Percentiles rank a stretch among this genome's conserved stretches.
These are phyloP conservation scores for Mycena leptocephala DNA, from an alignment of 768 basidiomycete genomes.

Conservation along the genomic window DNA sequence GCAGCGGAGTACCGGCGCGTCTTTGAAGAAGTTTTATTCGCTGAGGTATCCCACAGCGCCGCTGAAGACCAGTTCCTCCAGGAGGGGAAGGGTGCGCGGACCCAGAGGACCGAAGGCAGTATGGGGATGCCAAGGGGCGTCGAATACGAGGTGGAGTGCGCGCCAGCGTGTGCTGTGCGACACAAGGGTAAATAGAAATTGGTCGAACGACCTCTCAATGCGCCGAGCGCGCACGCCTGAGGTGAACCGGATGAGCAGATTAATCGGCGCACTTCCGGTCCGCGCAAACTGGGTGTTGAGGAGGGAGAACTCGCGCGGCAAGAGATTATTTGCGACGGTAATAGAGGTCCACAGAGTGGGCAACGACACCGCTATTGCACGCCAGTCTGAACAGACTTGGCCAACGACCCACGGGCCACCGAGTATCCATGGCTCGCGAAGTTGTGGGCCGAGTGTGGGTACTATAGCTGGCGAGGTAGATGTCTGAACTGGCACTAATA, in stretches of 20 bases:
- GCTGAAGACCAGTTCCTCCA: background rate
- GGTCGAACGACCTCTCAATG: background rate
- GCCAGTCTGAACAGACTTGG: background rate
- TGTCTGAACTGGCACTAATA: background rate
- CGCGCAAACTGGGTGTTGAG: slow-evolving; percentile 1
- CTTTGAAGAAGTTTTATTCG: background rate
- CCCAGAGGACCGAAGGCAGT: background rate
- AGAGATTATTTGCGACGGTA: background rate
- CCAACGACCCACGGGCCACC: background rate
- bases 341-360: slow-evolving; percentile 3
- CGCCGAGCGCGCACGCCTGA: no score
- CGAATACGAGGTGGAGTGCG: background rate
- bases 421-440: background rate
- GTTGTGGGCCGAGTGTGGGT: background rate
- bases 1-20: background rate
- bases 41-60: background rate
- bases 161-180: background rate
- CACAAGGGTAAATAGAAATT: background rate
- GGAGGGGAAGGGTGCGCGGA: background rate
- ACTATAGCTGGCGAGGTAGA: background rate
- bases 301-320: background rate
- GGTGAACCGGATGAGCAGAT: background rate
- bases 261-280: background rate
- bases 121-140: no score
- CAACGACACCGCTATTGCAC: background rate